Conservation (phyloP, 2,329 filamentous ascomycete species). For the Aureobasidium sp. region DNA sequence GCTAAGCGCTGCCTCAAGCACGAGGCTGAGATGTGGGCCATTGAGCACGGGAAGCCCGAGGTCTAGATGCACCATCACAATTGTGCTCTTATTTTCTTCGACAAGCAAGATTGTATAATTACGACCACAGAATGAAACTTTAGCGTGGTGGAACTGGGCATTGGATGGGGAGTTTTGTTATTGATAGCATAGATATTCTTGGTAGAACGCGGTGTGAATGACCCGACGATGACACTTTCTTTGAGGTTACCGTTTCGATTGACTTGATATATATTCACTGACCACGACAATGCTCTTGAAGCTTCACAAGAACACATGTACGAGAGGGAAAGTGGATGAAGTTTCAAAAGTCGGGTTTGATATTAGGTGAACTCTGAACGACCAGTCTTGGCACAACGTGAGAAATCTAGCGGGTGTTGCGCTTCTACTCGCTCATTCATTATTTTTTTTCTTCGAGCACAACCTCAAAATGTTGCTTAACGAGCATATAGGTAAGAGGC, state of each 20-base stretch:
- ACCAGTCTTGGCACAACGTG: not conserved
- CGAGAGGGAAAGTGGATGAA: not conserved
- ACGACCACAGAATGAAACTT: constrained; percentile 5
- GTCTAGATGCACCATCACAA: not conserved
- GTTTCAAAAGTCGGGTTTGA: not conserved
- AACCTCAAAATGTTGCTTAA: constrained; percentile 34
- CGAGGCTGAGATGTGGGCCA: constrained; percentile 30
- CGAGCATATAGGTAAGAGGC: constrained; percentile 31
- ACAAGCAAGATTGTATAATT: constrained; percentile 2
- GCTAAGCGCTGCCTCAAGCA: constrained; percentile 33
- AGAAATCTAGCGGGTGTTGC: not conserved
- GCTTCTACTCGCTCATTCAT: too few species aligned
- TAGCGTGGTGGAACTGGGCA: not conserved
- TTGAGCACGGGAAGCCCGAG: constrained; percentile 21
- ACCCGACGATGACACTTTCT: not conserved
- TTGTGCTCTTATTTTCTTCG: not conserved
- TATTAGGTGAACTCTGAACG: not conserved
- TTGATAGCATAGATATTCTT: constrained; percentile 1
- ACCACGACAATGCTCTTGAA: not conserved
- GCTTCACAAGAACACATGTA: not conserved
- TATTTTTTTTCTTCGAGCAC: too few species aligned
- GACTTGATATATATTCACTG: not conserved
- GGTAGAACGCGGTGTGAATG: not conserved
- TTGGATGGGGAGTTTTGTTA: not conserved
- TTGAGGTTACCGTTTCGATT: not conserved